Evolutionary conservation across 2,329 filamentous ascomycete species (phyloP).

Genomic region (Aspergillus bombycis): DNA sequence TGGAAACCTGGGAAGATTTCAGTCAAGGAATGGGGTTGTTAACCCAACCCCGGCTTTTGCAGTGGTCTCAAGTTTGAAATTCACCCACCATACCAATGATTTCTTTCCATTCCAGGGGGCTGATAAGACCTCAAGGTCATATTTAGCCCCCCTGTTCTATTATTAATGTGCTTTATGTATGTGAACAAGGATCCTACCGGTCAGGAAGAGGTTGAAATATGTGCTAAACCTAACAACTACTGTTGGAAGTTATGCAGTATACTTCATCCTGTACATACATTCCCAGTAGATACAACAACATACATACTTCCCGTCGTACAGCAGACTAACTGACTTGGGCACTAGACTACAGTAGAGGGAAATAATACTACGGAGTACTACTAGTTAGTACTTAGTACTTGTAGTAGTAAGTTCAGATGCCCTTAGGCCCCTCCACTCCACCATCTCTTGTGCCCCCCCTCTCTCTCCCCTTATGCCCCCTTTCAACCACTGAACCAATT

Average conservation of each 20-base stretch:
- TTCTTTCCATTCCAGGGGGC: not conserved
- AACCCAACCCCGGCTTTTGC: conserved; percentile 14
- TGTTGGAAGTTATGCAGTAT: too few species aligned
- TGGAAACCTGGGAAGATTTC: not conserved
- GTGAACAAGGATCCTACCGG: not conserved
- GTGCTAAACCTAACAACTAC: too few species aligned
- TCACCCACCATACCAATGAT: not conserved
- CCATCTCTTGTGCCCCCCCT: not conserved
- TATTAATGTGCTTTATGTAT: not conserved
- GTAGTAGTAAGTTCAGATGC: not conserved
- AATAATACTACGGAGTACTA: too few species aligned
- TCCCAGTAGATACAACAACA: not conserved
- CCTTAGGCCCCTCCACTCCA: not conserved
- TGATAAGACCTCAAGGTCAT: too few species aligned
- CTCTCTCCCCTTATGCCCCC: conserved; percentile 4
- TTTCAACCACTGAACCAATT: conserved; percentile 11
- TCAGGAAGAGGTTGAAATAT: not conserved
- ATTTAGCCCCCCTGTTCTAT: not conserved
- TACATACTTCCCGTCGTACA: not conserved
- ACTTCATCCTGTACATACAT: not conserved
- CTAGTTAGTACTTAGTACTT: too few species aligned
- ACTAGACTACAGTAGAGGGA: not conserved
- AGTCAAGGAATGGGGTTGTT: not conserved
- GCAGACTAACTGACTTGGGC: not conserved
- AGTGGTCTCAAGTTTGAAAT: not conserved